These are phyloP conservation scores for Heliamphora exappendiculata DNA, from an alignment of 148 eudicot species.

Conservation along the genomic window DNA sequence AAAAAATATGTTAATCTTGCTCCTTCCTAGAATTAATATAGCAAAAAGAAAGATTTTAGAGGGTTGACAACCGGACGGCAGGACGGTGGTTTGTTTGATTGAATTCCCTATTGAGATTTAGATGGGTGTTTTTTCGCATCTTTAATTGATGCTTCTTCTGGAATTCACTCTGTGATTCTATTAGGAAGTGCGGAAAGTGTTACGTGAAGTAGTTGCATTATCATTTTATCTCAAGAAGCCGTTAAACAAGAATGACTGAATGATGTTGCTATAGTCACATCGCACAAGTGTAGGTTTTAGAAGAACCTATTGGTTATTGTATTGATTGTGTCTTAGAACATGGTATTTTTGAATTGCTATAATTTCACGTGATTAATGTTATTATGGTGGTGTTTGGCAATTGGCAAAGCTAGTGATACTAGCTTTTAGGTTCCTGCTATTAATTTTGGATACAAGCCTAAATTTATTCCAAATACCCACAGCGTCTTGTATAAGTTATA, in stretches of 20 bases:
- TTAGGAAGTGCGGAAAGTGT: background rate
- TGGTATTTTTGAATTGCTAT: background rate
- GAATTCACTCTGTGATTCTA: background rate
- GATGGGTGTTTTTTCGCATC: background rate
- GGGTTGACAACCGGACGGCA: background rate
- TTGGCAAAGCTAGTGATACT: too few relatives aligned
- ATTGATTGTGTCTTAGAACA: background rate
- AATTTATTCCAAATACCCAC: too few relatives aligned
- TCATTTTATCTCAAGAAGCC: background rate
- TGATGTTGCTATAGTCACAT: background rate
- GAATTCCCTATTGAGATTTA: background rate
- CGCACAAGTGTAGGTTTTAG: background rate
- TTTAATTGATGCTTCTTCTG: background rate
- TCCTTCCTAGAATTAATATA: background rate
- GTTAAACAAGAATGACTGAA: background rate
- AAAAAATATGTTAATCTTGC: background rate
- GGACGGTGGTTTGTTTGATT: background rate
- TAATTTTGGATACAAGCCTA: too few relatives aligned
- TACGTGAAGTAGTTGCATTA: background rate
- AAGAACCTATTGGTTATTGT: background rate
- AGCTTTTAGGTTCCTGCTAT: too few relatives aligned
- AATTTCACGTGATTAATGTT: background rate
- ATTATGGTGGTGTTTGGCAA: background rate
- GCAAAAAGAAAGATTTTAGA: background rate
- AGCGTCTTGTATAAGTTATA: too few relatives aligned